Percentiles rank a stretch among this genome's conserved stretches.
These are phyloP conservation scores for Tardiomyces depauwii DNA, from an alignment of 1,139 yeast genomes.

Conservation along the genomic window DNA sequence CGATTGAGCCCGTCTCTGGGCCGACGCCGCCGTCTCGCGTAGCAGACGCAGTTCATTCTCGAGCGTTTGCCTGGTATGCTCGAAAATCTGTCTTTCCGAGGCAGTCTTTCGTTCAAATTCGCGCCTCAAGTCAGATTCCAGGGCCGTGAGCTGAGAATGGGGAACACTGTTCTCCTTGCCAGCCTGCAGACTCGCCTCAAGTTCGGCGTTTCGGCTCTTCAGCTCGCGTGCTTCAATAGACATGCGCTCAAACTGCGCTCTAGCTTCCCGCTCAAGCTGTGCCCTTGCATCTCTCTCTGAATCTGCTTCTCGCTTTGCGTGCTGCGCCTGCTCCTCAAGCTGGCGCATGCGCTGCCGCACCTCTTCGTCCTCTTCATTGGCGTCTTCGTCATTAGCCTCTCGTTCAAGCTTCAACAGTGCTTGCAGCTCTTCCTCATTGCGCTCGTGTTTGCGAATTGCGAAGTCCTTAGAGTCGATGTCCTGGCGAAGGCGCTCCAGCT, in stretches of 20 bases:
- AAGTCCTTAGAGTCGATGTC: not conserved
- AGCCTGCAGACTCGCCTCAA: not conserved
- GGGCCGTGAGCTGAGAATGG: not conserved
- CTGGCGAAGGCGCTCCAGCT: not conserved
- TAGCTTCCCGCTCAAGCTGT: not conserved
- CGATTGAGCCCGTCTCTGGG: not conserved
- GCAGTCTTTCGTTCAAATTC: not conserved
- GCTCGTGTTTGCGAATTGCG: not conserved
- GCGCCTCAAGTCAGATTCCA: not conserved
- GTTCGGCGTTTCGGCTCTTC: not conserved
- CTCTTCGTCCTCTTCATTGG: not conserved
- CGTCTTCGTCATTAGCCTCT: not conserved
- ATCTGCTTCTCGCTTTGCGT: not conserved
- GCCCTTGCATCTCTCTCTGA: not conserved
- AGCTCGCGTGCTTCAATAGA: not conserved
- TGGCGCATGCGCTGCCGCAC: not conserved
- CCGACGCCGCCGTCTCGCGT: not conserved
- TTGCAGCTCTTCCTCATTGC: not conserved
- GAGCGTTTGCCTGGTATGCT: not conserved
- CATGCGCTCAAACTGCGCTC: not conserved
- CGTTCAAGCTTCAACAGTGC: not conserved
- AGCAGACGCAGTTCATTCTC: not conserved
- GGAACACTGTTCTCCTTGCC: not conserved
- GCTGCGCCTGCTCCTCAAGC: not conserved
- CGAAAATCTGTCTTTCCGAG: not conserved